Percentiles rank a stretch among this genome's conserved stretches.
These are phyloP conservation scores for Metschnikowia bowlesiae DNA, from an alignment of 805 yeast species.

Conservation along the genomic window DNA sequence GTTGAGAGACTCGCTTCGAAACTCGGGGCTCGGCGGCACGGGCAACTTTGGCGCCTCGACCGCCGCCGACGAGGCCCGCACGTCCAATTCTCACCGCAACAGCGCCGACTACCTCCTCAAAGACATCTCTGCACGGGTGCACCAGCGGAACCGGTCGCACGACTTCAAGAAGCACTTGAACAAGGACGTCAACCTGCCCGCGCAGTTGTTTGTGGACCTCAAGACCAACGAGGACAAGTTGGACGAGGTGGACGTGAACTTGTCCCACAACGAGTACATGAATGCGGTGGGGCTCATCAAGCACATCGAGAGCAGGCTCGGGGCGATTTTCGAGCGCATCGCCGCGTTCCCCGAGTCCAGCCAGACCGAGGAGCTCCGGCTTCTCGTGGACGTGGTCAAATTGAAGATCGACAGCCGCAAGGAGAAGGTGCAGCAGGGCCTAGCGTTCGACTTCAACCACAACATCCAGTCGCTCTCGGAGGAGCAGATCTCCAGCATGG, in stretches of 20 bases:
- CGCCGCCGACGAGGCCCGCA: conserved; percentile 3
- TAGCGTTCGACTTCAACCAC: conserved; percentile 36
- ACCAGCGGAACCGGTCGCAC: conserved; percentile 51
- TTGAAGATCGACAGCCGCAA: conserved; percentile 38
- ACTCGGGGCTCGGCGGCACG: conserved; percentile 30
- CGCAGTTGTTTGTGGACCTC: conserved; percentile 40
- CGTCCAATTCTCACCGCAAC: conserved; percentile 20
- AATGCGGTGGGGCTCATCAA: conserved; percentile 41
- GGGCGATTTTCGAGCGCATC: conserved; percentile 25
- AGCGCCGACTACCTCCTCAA: conserved; percentile 46
- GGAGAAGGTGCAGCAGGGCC: conserved; percentile 31
- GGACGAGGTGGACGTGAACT: conserved; percentile 64
- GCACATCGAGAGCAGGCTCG: conserved; percentile 33
- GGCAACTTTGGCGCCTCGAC: conserved; percentile 19
- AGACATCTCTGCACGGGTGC: conserved; percentile 58
- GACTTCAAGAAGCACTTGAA: conserved; percentile 30
- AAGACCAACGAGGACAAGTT: conserved; percentile 55
- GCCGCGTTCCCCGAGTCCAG: conserved; percentile 10
- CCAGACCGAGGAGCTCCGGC: conserved; percentile 23
- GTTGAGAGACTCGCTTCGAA: conserved; percentile 43
- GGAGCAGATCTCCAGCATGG: conserved; percentile 29
- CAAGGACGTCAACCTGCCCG: conserved; percentile 8
- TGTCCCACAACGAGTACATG: conserved; percentile 55
- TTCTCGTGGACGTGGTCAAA: conserved; percentile 39
- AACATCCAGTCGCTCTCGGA: conserved; percentile 28